Evolutionary conservation across 2,329 filamentous ascomycete species (phyloP).

Genomic region (Verticillium klebahnii): DNA sequence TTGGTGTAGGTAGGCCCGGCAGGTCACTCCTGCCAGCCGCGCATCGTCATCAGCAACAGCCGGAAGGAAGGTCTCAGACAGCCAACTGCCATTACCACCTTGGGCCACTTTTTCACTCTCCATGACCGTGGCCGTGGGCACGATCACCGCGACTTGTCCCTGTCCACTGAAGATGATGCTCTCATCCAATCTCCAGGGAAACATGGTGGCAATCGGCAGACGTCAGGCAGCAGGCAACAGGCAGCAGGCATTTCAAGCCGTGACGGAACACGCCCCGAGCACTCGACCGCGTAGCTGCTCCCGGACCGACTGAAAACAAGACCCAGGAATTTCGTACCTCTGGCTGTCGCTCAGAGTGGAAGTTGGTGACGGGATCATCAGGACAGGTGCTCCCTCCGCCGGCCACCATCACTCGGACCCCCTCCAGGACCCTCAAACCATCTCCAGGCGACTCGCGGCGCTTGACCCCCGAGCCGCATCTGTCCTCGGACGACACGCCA

Average conservation of each 20-base stretch:
- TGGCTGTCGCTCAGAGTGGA: not conserved
- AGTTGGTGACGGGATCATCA: not conserved
- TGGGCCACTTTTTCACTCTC: not conserved
- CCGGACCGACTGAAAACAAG: not conserved
- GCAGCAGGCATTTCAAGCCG: not conserved
- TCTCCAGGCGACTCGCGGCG: not conserved
- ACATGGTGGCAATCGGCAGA: too few species aligned
- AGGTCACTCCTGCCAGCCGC: not conserved
- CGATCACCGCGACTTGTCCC: too few species aligned
- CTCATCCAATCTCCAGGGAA: too few species aligned
- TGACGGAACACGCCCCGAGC: too few species aligned
- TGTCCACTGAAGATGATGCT: too few species aligned
- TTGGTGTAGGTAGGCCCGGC: not conserved
- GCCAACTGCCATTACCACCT: not conserved
- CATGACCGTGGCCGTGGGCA: not conserved
- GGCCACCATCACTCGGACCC: not conserved
- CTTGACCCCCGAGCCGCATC: not conserved
- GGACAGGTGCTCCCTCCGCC: not conserved
- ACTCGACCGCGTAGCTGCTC: too few species aligned
- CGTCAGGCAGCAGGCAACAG: too few species aligned
- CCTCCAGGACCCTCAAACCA: not conserved
- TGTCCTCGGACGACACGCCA: not conserved
- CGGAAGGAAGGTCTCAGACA: not conserved
- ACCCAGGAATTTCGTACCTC: not conserved
- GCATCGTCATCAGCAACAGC: not conserved